Evolutionary conservation across 2,329 filamentous ascomycete species (phyloP).

Genomic region (Sporothrix pseudoabietina): DNA sequence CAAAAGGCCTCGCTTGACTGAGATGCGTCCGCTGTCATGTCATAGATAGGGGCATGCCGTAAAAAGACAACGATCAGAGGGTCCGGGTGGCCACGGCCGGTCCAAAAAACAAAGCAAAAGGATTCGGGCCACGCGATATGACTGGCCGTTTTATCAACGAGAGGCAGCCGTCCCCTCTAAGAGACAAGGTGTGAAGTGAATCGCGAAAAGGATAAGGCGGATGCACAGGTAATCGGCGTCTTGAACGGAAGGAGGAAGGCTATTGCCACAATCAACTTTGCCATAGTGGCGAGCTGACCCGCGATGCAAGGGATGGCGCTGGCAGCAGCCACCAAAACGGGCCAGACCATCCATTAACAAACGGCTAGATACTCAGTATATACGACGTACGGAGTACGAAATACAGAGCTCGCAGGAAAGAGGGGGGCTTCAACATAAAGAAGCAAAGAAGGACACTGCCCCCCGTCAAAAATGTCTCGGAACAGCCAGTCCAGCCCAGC

Average conservation of each 20-base stretch:
- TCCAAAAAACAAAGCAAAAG: neutral
- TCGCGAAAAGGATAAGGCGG: neutral
- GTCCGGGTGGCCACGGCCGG: neutral
- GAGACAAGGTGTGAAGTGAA: neutral
- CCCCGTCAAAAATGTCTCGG: slow-evolving; percentile 7
- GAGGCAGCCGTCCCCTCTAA: neutral
- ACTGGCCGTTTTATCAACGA: neutral
- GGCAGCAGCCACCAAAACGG: neutral
- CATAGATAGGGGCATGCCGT: neutral
- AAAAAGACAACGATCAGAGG: neutral
- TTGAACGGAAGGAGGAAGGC: neutral
- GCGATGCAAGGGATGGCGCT: slow-evolving; percentile 12
- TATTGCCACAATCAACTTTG: neutral
- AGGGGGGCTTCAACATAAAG: neutral
- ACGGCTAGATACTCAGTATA: neutral
- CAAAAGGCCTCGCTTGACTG: neutral
- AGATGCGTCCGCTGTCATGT: slow-evolving; percentile 7
- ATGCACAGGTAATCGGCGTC: neutral
- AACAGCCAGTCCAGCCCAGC: neutral
- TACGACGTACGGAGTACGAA: no score
- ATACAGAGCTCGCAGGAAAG: neutral
- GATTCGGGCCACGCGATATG: slow-evolving; percentile 6
- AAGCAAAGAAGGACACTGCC: neutral
- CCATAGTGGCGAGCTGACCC: slow-evolving; percentile 8
- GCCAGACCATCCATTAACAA: neutral